Conservation (phyloP, 1,284 basidiomycete genomes). For the Microbotryum scabiosae region DNA sequence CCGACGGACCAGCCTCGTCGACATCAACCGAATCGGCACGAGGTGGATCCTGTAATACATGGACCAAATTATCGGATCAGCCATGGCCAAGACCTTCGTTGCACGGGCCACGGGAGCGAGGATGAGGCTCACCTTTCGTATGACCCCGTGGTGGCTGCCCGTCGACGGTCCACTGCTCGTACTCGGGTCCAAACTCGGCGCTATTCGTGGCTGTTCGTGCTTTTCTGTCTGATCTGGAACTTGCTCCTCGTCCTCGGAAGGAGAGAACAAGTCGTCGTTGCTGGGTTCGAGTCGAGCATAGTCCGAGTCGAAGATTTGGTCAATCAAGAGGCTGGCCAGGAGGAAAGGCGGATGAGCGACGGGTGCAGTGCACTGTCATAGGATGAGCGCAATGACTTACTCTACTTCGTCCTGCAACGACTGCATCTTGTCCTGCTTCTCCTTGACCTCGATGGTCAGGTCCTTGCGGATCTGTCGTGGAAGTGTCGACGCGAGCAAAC, state of each 20-base stretch:
- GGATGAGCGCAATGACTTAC: neutral
- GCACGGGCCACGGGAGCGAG: no score
- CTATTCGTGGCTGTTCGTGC: no score
- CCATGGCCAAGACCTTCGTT: no score
- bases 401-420: constrained; percentile 29
- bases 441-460: constrained; percentile 20
- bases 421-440: constrained; percentile 27
- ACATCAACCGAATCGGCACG: no score
- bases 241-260: constrained; percentile 3
- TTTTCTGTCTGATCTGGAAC: neutral
- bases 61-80: no score
- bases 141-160: no score
- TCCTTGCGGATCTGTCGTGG: constrained; percentile 16
- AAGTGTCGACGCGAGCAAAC: neutral
- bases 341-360: neutral
- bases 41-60: no score
- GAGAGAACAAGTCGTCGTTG: constrained; percentile 23
- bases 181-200: no score
- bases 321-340: constrained; percentile 23
- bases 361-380: neutral
- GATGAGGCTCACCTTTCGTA: no score
- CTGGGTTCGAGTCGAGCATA: constrained; percentile 23
- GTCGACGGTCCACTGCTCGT: no score
- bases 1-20: no score
- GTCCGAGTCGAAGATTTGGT: constrained; percentile 28